A percentile compares a stretch with the other conserved stretches of the same genome.
Evolutionary conservation across 2,329 filamentous ascomycete genomes (phyloP).

Genomic region (Colletotrichum destructivum): DNA sequence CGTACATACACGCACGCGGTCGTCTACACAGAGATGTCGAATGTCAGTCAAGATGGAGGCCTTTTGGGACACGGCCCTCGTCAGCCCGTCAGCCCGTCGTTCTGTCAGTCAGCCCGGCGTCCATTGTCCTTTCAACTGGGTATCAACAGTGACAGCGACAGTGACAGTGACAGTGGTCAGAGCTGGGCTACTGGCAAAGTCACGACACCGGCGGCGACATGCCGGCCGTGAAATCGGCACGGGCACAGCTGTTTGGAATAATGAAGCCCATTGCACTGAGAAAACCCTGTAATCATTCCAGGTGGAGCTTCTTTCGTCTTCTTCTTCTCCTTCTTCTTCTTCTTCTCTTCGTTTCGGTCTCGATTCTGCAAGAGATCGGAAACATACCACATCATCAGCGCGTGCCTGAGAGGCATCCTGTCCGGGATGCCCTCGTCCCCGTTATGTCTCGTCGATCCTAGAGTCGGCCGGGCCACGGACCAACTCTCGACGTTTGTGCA

Average conservation of each 20-base stretch:
- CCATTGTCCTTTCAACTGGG: neutral
- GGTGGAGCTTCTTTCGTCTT: neutral
- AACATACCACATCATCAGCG: neutral
- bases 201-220: neutral
- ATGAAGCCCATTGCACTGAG: slow-evolving; percentile 16
- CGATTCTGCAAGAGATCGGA: slow-evolving; percentile 18
- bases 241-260: too few relatives aligned
- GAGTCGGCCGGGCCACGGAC: slow-evolving; percentile 25
- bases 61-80: slow-evolving; percentile 14
- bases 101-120: slow-evolving; percentile 1
- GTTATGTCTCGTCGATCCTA: neutral
- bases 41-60: slow-evolving; percentile 16
- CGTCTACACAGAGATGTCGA: neutral
- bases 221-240: neutral
- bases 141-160: slow-evolving; percentile 15
- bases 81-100: neutral
- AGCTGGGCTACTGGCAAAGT: neutral
- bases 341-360: slow-evolving; percentile 18
- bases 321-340: neutral
- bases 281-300: neutral
- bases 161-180: neutral
- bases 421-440: neutral
- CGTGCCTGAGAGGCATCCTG: neutral
- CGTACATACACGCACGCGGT: neutral
- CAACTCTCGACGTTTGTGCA: slow-evolving; percentile 18